Evolutionary conservation across 441 rosid species (phyloP), one percentile per base, ranked within the genome.

Genomic region (Mallotus repandus): DNA sequence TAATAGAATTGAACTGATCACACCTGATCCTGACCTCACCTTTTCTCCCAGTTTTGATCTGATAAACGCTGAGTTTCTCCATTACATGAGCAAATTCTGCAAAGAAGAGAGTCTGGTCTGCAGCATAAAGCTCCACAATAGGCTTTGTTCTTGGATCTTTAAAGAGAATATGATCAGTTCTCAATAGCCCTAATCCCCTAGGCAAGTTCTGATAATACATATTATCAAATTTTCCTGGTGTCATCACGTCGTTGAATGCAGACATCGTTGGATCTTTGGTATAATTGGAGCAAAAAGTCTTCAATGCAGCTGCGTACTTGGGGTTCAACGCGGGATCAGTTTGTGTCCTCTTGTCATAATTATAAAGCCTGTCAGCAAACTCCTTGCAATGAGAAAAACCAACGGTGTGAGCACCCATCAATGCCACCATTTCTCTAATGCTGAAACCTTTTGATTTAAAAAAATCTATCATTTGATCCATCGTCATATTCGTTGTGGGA

Each of bases 321-420:
- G 89, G 86, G 72, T 87, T 76, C 57, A 76, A 38, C 0, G 76
- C 78, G 0, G 83, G 89, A 57, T 79, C 89, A 1, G 77, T 73
- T 4, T 77, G 68, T n/a, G 76, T 68, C 3, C 25, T 71, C 48
- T 70, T 69, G 77, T 83, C 85, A 72, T 49, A 76, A 74, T 79
- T 61, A 71, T 72, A 92, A 60, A 92, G 64, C 60, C 93, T 77
- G 29, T 75, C 63, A 4, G 83, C 80, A 77, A 90, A 90, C 75
- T 92, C 93, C 58, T 78, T 85, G 79, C 97, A 89, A 35, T 92
- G 97, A 3, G 94, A 69, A 75, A 92, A 92, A 10, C 96, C 94
- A 21, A 92, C 87, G 19, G 97, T 90, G 78, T 92, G 98, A 5
- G 86, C 89, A 0, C 96, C 94, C 3, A 71, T 66, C n/a, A 90